Evolutionary conservation across 2,329 filamentous ascomycete genomes (phyloP).

Genomic region (Beauveria sp.): DNA sequence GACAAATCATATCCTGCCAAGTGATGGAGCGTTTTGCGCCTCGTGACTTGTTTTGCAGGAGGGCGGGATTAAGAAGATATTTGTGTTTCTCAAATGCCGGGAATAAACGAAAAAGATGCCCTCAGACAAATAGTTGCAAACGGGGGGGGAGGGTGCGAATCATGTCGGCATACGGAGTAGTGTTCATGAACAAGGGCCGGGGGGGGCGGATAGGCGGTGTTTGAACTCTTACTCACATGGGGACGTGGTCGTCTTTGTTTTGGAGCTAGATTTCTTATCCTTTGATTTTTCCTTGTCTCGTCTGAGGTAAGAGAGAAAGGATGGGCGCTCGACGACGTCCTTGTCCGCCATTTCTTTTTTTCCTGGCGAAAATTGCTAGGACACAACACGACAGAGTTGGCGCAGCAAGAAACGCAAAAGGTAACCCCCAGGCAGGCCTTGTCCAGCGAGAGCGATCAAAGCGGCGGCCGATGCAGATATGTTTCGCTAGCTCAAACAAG

Average conservation of each 20-base stretch:
- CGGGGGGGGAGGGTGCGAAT: too few relatives aligned
- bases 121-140: not conserved
- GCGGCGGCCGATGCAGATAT: too few relatives aligned
- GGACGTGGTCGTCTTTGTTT: conserved; percentile 2
- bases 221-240: not conserved
- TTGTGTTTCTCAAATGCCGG: not conserved
- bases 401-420: not conserved
- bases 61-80: too few relatives aligned
- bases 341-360: not conserved
- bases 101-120: not conserved
- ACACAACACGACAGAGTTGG: too few relatives aligned
- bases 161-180: too few relatives aligned
- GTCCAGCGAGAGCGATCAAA: too few relatives aligned
- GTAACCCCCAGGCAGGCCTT: too few relatives aligned
- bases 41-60: too few relatives aligned
- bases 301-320: conserved; percentile 10
- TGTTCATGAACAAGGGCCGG: not conserved
- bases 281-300: conserved; percentile 7
- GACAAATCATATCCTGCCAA: conserved; percentile 2
- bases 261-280: not conserved
- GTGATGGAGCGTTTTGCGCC: too few relatives aligned
- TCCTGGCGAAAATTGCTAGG: too few relatives aligned
- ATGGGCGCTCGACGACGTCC: not conserved
- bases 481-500: too few relatives aligned
- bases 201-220: not conserved